phyloP scores from a whole-genome alignment of 306 rosid species.

The Gillenia trifoliata region DNA sequence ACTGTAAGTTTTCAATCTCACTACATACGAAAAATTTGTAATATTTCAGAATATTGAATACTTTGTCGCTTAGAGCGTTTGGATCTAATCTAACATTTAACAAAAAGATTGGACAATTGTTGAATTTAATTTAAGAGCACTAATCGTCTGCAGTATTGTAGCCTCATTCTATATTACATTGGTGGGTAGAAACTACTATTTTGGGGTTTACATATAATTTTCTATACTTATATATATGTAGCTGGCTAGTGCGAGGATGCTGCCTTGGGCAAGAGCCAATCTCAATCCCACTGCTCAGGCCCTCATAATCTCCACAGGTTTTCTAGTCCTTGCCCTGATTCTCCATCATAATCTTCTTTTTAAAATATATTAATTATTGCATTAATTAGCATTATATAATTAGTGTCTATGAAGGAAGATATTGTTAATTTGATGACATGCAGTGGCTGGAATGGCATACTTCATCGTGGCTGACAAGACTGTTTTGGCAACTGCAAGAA shows the following conservation, averaged over 20 bases:
- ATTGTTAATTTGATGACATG: slow-evolving; percentile 10
- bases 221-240: slow-evolving; percentile 22
- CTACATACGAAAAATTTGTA: not conserved
- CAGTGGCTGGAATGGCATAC: slow-evolving; percentile 98
- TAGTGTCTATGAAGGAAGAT: not conserved
- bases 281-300: slow-evolving; percentile 97
- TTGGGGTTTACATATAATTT: not conserved
- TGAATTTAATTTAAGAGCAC: too few relatives aligned
- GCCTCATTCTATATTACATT: too few relatives aligned
- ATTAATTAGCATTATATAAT: not conserved
- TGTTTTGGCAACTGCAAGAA: slow-evolving; percentile 85
- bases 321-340: not conserved
- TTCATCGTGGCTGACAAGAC: slow-evolving; percentile 98
- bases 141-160: too few relatives aligned
- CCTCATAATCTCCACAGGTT: slow-evolving; percentile 89
- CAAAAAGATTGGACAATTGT: too few relatives aligned
- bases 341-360: not conserved
- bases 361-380: not conserved
- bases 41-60: not conserved
- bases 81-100: too few relatives aligned
- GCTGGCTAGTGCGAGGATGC: slow-evolving; percentile 87
- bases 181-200: too few relatives aligned
- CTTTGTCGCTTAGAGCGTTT: too few relatives aligned
- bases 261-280: slow-evolving; percentile 95
- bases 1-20: slow-evolving; percentile 38